Conservation (phyloP, 805 yeast genomes). For the Vanderwaltozyma polyspora region DNA sequence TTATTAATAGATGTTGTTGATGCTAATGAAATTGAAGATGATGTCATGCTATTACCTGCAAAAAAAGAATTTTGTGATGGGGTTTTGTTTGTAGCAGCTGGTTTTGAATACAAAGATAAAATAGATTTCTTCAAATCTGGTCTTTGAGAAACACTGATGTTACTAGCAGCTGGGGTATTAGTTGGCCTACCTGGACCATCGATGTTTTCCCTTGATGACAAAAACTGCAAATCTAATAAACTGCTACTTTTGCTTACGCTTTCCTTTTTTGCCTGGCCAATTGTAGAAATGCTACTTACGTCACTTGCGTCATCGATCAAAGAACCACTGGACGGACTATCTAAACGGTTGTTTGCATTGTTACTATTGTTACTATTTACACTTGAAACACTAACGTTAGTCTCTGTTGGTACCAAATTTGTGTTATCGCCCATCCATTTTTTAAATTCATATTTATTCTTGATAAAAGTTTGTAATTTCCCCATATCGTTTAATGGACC, state of each 20-base stretch:
- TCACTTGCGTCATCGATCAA: too few relatives aligned
- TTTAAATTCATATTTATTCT: slow-evolving; percentile 83
- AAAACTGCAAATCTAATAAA: slow-evolving; percentile 2
- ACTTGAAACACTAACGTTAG: too few relatives aligned
- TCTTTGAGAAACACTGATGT: slow-evolving; percentile 28
- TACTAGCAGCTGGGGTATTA: neutral
- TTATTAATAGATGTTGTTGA: slow-evolving; percentile 1
- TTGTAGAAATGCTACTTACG: too few relatives aligned
- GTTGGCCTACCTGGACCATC: neutral
- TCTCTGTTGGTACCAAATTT: too few relatives aligned
- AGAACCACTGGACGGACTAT: too few relatives aligned
- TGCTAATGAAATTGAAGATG: slow-evolving; percentile 4
- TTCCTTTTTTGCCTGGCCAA: too few relatives aligned
- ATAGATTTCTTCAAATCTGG: slow-evolving; percentile 90
- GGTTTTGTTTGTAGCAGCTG: slow-evolving; percentile 10
- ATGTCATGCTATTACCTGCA: slow-evolving; percentile 3
- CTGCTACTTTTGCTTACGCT: neutral
- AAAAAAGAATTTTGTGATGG: slow-evolving; percentile 4
- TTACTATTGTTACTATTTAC: neutral
- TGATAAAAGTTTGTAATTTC: slow-evolving; percentile 79
- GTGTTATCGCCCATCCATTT: slow-evolving; percentile 70
- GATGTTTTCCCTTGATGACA: neutral
- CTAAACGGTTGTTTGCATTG: neutral
- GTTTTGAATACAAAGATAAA: slow-evolving; percentile 72
- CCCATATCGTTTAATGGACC: slow-evolving; percentile 54